phyloP scores from a whole-genome alignment of 352 stramenopile genomes.

The Phytophthora nicotianae region DNA sequence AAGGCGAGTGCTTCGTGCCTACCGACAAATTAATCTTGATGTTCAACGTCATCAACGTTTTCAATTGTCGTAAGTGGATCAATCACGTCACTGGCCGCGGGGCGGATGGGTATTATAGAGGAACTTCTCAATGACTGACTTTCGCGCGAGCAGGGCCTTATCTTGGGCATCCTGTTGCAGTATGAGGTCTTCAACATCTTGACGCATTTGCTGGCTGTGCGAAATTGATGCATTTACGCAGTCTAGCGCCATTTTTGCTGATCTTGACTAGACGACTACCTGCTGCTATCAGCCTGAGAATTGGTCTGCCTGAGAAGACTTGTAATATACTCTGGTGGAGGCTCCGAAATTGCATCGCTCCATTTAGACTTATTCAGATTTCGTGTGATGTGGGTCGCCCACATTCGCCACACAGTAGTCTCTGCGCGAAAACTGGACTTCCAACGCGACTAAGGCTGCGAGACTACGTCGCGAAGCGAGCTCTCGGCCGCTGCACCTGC shows the following conservation, averaged over 20 bases:
- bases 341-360: neutral
- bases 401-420: neutral
- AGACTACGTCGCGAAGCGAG: neutral
- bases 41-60: neutral
- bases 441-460: neutral
- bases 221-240: neutral
- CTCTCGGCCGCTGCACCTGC: neutral
- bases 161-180: neutral
- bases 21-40: neutral
- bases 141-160: neutral
- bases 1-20: neutral
- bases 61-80: neutral
- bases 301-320: neutral
- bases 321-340: neutral
- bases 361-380: neutral
- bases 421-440: neutral
- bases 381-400: neutral
- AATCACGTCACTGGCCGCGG: neutral
- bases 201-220: neutral
- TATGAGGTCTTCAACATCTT: neutral
- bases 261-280: neutral
- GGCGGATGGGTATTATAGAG: neutral
- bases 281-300: neutral
- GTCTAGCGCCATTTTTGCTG: neutral
- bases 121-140: neutral